These are phyloP conservation scores for Hortiboletus campestris DNA, from an alignment of 768 basidiomycete species.

Conservation along the genomic window DNA sequence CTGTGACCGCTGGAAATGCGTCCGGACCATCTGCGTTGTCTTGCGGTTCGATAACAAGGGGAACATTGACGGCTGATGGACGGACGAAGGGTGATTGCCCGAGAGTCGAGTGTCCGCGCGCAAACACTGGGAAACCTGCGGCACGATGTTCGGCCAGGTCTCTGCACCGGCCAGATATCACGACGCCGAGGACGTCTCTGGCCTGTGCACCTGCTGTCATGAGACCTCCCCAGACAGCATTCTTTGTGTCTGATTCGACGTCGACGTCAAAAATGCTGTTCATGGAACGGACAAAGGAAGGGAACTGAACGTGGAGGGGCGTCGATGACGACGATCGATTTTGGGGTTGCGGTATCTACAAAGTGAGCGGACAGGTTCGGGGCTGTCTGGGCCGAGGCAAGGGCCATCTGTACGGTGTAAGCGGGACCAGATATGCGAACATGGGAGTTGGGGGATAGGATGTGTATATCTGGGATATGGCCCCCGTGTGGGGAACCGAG, in stretches of 20 bases:
- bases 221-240: conserved; percentile 90
- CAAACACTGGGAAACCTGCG: conserved; percentile 76
- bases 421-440: conserved; percentile 70
- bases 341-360: conserved; percentile 70
- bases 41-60: conserved; percentile 46
- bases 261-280: neutral
- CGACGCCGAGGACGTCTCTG: conserved; percentile 66
- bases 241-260: conserved; percentile 54
- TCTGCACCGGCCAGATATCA: conserved; percentile 83
- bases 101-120: conserved; percentile 77
- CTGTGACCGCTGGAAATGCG: conserved; percentile 50
- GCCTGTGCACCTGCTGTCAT: conserved; percentile 85
- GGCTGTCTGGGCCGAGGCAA: conserved; percentile 51
- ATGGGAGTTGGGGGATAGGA: conserved; percentile 40
- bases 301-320: conserved; percentile 62
- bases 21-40: conserved; percentile 33
- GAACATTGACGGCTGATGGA: conserved; percentile 70
- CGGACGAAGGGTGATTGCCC: conserved; percentile 86
- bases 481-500: conserved; percentile 72
- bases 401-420: conserved; percentile 85
- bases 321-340: conserved; percentile 70
- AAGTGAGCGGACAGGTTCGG: conserved; percentile 73
- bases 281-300: conserved; percentile 6
- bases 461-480: conserved; percentile 72
- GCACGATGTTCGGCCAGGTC: conserved; percentile 77